Evolutionary conservation across 208 protist species (phyloP), one percentile per base, ranked within the genome.

Genomic region (Leishmania major): DNA sequence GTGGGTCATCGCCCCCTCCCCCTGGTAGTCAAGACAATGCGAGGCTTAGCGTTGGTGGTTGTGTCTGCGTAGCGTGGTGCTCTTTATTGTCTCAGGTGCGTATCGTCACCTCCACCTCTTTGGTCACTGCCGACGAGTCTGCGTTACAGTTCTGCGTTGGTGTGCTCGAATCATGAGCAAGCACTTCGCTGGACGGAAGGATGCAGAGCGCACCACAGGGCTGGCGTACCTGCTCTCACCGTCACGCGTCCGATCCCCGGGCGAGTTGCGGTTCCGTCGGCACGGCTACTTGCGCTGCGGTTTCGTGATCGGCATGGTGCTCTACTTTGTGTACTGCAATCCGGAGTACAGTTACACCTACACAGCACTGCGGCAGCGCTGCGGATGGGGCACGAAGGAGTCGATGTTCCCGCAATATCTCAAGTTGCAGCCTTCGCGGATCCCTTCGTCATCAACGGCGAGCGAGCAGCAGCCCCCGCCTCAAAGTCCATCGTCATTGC

Each of bases 321-420:
- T 90, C 19, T 96, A 96, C 79, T 96, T 97, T 84, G 84, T 96
- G n/a, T 97, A 97, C 78, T 96, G 92, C 89, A 97, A 97, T 67
- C 94, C 94, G 0, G 91, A 97, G 84, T 92, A 91, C 78, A 96
- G 92, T 67, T 90, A 90, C 79, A 89, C 83, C 10, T 95, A 92
- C 85, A 87, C 88, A 2, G 84, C 78, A 37, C 78, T 97, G 31
- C 88, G 91, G 22, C 69, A 86, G 31, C 73, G 75, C 5, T 89
- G 85, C 17, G 93, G 89, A 15, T 92, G 88, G 80, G 85, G 91
- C 37, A 62, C 79, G 15, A 55, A 81, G 13, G 64, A 69, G 47
- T 89, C 91, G 59, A 43, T 91, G n/a, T 87, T 97, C 66, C 92
- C 92, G 28, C 91, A 96, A 78, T 90, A 92, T 31, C 70, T 95